Conservation (phyloP, 345 rosid species). For the Clarkia xantiana region DNA sequence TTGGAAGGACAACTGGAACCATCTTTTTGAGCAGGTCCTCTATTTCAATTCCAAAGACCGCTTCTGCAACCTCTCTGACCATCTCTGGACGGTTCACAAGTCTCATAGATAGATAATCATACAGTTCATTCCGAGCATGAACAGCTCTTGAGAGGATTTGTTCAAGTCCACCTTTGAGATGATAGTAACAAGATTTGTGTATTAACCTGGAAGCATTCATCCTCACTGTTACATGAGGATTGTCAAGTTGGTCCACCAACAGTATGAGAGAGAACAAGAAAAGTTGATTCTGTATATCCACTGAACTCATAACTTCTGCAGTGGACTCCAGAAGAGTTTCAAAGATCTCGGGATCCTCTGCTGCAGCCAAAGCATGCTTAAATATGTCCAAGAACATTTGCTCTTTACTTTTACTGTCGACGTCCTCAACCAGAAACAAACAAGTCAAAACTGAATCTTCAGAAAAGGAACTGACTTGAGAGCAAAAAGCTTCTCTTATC, state of each 20-base stretch:
- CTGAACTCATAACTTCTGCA: slow-evolving; percentile 64
- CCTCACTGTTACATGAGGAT: slow-evolving; percentile 46
- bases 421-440: slow-evolving; percentile 38
- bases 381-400: slow-evolving; percentile 41
- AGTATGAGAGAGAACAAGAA: slow-evolving; percentile 55
- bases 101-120: slow-evolving; percentile 47
- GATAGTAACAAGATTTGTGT: slow-evolving; percentile 53
- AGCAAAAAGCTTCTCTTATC: slow-evolving; percentile 75
- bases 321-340: slow-evolving; percentile 69
- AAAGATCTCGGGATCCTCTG: slow-evolving; percentile 49
- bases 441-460: slow-evolving; percentile 29
- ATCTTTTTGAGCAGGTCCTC: slow-evolving; percentile 58
- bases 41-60: slow-evolving; percentile 58
- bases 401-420: slow-evolving; percentile 23
- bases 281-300: slow-evolving; percentile 46
- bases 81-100: slow-evolving; percentile 47
- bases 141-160: slow-evolving; percentile 41
- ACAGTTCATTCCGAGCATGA: slow-evolving; percentile 46
- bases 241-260: slow-evolving; percentile 85
- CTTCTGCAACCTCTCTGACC: slow-evolving; percentile 88
- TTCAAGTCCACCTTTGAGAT: slow-evolving; percentile 67
- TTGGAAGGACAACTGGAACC: slow-evolving; percentile 82
- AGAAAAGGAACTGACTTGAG: slow-evolving; percentile 56
- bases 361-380: slow-evolving; percentile 35
- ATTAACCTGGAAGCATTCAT: slow-evolving; percentile 61